A percentile compares a stretch with the other conserved stretches of the same genome.
These are phyloP conservation scores for Volvariella volvacea DNA, from an alignment of 1,284 basidiomycete genomes.

Conservation along the genomic window DNA sequence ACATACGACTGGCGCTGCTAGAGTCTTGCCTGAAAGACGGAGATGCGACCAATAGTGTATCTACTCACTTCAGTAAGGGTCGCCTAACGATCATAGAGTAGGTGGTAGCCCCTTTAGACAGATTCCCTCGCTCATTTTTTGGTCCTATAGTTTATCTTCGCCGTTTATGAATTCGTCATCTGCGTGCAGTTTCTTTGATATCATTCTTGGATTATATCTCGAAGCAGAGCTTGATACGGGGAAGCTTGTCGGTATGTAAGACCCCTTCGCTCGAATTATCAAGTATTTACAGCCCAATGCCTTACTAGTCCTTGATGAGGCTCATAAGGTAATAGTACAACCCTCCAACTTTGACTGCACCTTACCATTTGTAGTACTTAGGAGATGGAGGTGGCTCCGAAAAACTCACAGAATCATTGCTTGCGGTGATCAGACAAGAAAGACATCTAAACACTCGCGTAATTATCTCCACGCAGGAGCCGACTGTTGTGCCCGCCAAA, in stretches of 20 bases:
- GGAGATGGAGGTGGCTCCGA: constrained; percentile 7
- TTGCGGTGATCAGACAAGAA: constrained; percentile 26
- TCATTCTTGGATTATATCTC: constrained; percentile 11
- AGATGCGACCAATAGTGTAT: too few species aligned
- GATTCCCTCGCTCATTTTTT: too few species aligned
- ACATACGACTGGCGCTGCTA: constrained; percentile 11
- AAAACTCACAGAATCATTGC: constrained; percentile 21
- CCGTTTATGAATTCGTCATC: constrained; percentile 3
- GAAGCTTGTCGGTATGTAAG: constrained; percentile 10
- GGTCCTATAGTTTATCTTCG: neutral
- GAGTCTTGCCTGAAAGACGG: constrained; percentile 9
- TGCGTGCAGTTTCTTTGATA: constrained; percentile 12
- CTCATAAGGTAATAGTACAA: constrained; percentile 10
- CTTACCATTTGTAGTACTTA: too few species aligned
- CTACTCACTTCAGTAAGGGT: too few species aligned
- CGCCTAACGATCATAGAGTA: too few species aligned
- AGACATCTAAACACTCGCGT: constrained; percentile 25
- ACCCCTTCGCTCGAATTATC: too few species aligned
- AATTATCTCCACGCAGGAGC: constrained; percentile 24
- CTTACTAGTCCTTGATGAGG: constrained; percentile 13
- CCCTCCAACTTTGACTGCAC: too few species aligned
- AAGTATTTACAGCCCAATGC: too few species aligned
- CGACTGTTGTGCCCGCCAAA: constrained; percentile 19
- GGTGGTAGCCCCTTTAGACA: too few species aligned
- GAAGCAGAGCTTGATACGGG: constrained; percentile 7